Evolutionary conservation across 1,284 basidiomycete genomes (phyloP), one percentile per base, ranked within the genome.

Genomic region (Apiotrichum gracile): DNA sequence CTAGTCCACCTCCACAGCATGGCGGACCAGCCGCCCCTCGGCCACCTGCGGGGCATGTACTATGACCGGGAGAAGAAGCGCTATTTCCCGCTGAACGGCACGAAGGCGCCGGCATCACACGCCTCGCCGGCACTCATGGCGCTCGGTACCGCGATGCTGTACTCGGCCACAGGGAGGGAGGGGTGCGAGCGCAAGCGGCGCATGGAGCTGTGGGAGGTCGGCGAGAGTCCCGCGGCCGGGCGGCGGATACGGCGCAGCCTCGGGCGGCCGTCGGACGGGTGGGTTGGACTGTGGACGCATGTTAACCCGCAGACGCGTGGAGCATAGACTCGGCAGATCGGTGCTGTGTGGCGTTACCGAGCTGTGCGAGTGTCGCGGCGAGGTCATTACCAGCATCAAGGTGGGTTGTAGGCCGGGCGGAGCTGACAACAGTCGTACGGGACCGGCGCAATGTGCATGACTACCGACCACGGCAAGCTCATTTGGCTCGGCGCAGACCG

Each of bases 391-490:
- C 1, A 60, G 57, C 16, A 46, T 68, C 35, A 51, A 61, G 51
- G 68, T 65, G 43, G 24, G 63, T 51, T n/a, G 21, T 12, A 31
- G 10, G n/a, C 16, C 35, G 31, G 17, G n/a, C n/a, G 9, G 12
- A 35, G 21, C 41, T 48, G 19, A 48, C 46, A n/a, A 0, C 24
- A 53, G 47, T 29, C 49, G 17, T 45, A 27, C 14, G 25, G 16
- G 16, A 33, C 39, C 1, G 40, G 53, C 6, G 55, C 53, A 6
- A 44, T 51, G 16, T 49, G 44, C 29, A 47, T 61, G 14, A 66
- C 66, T 1, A 72, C 70, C 0, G 70, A 69, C 54, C 63, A 65
- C 39, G 70, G 70, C 10, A 66, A 66, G 51, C 51, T 72, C 25
- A 60, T 68, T 38, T 38, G 66, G 26, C 26, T 5, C n/a, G 6